Evolutionary conservation across 1,284 basidiomycete genomes (phyloP).

Genomic region (Ceratobasidium sp.): DNA sequence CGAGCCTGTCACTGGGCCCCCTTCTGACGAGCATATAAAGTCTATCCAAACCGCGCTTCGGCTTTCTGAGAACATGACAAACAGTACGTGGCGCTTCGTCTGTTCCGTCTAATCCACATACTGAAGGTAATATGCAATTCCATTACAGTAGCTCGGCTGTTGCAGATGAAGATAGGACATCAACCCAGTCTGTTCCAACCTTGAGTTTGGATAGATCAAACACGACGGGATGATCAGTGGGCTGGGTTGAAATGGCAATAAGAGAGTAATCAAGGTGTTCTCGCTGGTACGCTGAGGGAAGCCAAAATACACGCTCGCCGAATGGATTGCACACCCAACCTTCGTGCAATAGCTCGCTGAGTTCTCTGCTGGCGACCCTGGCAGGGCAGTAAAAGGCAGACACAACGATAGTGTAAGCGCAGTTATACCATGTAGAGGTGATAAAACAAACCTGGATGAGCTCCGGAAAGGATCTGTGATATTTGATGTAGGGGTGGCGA

Average conservation of each 20-base stretch:
- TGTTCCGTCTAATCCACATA: too few species aligned
- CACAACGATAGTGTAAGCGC: not conserved
- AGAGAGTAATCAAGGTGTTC: not conserved
- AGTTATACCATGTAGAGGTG: too few species aligned
- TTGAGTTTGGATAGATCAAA: not conserved
- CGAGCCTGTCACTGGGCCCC: too few species aligned
- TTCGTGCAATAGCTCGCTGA: not conserved
- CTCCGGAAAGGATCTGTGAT: too few species aligned
- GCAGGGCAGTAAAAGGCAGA: not conserved
- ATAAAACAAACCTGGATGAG: too few species aligned
- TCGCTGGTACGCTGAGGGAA: not conserved
- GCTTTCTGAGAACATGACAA: conserved; percentile 3
- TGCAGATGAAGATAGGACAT: too few species aligned
- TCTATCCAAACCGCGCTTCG: too few species aligned
- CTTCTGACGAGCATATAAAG: too few species aligned
- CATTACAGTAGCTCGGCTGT: too few species aligned
- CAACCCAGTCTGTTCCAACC: not conserved
- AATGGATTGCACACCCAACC: not conserved
- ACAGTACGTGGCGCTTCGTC: not conserved
- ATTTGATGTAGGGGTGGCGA: not conserved
- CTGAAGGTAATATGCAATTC: too few species aligned
- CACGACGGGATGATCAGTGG: not conserved
- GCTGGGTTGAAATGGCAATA: not conserved
- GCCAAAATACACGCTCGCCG: too few species aligned
- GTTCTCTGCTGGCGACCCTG: not conserved